These are phyloP conservation scores for Lenwebbia sp. DNA, from an alignment of 345 rosid genomes.

Conservation along the genomic window DNA sequence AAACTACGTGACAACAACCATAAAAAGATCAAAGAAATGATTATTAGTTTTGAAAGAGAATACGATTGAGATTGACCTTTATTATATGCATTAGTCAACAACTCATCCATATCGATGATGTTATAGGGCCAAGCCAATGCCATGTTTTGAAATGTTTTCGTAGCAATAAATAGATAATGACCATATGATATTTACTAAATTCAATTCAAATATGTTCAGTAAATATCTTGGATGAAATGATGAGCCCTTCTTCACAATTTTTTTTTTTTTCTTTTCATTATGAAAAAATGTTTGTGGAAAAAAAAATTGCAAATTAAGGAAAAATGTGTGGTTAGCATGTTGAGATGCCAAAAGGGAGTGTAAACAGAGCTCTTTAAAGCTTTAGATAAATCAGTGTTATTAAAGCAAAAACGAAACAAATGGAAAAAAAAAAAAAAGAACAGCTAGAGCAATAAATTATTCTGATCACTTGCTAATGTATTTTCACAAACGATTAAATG, in stretches of 20 bases:
- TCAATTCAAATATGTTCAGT: not conserved
- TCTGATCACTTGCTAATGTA: not conserved
- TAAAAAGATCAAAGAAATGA: not conserved
- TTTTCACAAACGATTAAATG: not conserved
- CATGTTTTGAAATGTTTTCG: not conserved
- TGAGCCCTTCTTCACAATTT: not conserved
- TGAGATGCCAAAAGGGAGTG: not conserved
- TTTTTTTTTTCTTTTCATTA: not conserved
- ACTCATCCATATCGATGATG: not conserved
- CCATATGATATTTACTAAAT: not conserved
- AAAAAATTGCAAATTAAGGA: not conserved
- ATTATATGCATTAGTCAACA: not conserved
- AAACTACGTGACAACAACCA: not conserved
- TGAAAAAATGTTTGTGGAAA: not conserved
- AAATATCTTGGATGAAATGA: not conserved
- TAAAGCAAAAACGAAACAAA: not conserved
- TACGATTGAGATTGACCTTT: not conserved
- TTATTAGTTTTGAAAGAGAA: not conserved
- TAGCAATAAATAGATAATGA: not conserved
- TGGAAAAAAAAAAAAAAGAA: not conserved
- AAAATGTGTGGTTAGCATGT: not conserved
- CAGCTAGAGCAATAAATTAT: not conserved
- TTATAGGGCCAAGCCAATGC: not conserved
- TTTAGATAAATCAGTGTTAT: not conserved
- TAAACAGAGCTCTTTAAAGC: not conserved